Evolutionary conservation across 2,329 filamentous ascomycete species (phyloP).

Genomic region (Penicillium sp.): DNA sequence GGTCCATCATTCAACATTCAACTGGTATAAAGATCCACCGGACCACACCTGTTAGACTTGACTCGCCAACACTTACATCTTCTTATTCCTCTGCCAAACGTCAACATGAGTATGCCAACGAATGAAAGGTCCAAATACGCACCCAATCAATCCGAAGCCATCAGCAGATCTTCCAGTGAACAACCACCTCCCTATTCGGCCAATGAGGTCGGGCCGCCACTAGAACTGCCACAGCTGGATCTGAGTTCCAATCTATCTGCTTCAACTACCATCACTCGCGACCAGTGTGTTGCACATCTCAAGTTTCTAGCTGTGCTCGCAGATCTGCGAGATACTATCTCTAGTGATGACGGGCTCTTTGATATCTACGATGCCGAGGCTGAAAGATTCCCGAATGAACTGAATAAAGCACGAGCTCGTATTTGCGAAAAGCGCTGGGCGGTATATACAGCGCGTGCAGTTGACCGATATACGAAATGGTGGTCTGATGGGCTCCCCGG

Average conservation of each 20-base stretch:
- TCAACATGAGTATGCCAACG: conserved; percentile 15
- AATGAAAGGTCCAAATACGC: conserved; percentile 13
- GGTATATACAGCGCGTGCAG: conserved; percentile 65
- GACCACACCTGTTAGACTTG: background rate
- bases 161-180: background rate
- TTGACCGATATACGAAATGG: conserved; percentile 65
- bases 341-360: conserved; percentile 66
- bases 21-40: background rate
- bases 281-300: conserved; percentile 69
- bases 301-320: conserved; percentile 69
- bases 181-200: conserved; percentile 28
- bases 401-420: conserved; percentile 48
- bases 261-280: conserved; percentile 35
- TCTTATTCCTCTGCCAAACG: background rate
- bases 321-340: conserved; percentile 64
- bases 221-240: conserved; percentile 26
- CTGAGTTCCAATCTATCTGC: conserved; percentile 9
- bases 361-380: conserved; percentile 55
- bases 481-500: conserved; percentile 33
- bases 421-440: conserved; percentile 70
- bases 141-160: background rate
- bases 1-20: too few relatives aligned
- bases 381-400: conserved; percentile 34
- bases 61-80: background rate
- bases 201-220: conserved; percentile 10